These are phyloP conservation scores for Platismatia glauca DNA, from an alignment of 495 filamentous ascomycete species.

Conservation along the genomic window DNA sequence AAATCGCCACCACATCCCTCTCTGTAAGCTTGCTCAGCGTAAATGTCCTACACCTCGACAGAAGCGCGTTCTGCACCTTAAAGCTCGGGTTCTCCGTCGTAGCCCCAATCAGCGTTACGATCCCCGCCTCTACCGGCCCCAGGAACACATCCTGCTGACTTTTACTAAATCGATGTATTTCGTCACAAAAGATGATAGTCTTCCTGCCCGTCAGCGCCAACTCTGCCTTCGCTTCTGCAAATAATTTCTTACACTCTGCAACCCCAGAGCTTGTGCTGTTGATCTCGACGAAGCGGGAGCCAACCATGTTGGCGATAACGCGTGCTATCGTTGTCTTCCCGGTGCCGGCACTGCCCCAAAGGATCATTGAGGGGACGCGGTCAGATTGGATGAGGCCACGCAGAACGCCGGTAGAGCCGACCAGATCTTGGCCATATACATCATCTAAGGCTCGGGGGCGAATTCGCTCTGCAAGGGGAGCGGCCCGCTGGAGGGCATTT, in stretches of 20 bases:
- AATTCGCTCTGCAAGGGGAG: constrained; percentile 90
- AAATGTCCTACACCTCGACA: constrained; percentile 86
- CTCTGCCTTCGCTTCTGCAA: constrained; percentile 76
- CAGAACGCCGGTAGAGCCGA: constrained; percentile 73
- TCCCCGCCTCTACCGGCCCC: constrained; percentile 83
- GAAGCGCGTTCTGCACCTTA: constrained; percentile 79
- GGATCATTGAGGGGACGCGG: constrained; percentile 83
- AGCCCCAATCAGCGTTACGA: constrained; percentile 85
- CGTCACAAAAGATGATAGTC: constrained; percentile 96
- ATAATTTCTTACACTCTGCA: constrained; percentile 92
- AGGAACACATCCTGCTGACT: constrained; percentile 92
- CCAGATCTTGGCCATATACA: constrained; percentile 83
- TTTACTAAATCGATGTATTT: constrained; percentile 92
- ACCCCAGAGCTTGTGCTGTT: constrained; percentile 87
- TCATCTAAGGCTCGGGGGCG: constrained; percentile 76
- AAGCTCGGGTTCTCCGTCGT: constrained; percentile 97
- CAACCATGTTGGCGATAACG: constrained; percentile 76
- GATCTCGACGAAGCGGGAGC: constrained; percentile 86
- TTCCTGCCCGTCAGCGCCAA: constrained; percentile 71
- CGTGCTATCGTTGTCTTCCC: constrained; percentile 96
- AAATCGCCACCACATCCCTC: constrained; percentile 60
- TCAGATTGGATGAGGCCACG: constrained; percentile 85
- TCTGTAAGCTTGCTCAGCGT: constrained; percentile 66
- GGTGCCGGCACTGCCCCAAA: constrained; percentile 88
- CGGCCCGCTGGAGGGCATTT: constrained; percentile 53